Conservation (phyloP, 1,284 basidiomycete genomes). For the Moesziomyces antarcticus region DNA sequence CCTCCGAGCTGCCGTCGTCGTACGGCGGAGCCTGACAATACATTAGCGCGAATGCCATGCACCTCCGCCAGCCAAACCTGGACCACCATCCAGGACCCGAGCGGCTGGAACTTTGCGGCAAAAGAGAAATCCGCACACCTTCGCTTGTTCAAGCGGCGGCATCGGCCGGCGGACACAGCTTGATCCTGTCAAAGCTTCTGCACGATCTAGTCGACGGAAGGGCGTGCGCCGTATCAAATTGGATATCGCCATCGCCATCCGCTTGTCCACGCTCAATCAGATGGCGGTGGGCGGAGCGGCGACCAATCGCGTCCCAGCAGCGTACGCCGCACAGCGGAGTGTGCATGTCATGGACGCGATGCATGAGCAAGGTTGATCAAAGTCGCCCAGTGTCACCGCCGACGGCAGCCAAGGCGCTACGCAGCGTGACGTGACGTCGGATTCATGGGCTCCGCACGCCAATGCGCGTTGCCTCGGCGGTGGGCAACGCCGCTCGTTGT, state of each 20-base stretch:
- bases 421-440: neutral
- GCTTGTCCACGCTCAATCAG: neutral
- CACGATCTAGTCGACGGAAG: neutral
- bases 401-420: neutral
- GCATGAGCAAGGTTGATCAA: neutral
- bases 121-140: too few relatives aligned
- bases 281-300: neutral
- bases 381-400: too few relatives aligned
- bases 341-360: neutral
- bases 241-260: neutral
- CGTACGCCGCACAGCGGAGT: neutral
- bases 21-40: slow-evolving; percentile 8
- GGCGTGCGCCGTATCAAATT: neutral
- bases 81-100: slow-evolving; percentile 2
- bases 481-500: neutral
- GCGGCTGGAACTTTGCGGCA: neutral
- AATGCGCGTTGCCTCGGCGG: neutral
- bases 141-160: neutral
- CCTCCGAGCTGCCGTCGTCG: slow-evolving; percentile 7
- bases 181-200: neutral
- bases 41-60: slow-evolving; percentile 13
- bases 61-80: neutral
- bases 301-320: neutral
- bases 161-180: neutral
- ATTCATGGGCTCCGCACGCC: neutral